These are phyloP conservation scores for Melastoma malabathricum DNA, from an alignment of 345 rosid species.

Conservation along the genomic window DNA sequence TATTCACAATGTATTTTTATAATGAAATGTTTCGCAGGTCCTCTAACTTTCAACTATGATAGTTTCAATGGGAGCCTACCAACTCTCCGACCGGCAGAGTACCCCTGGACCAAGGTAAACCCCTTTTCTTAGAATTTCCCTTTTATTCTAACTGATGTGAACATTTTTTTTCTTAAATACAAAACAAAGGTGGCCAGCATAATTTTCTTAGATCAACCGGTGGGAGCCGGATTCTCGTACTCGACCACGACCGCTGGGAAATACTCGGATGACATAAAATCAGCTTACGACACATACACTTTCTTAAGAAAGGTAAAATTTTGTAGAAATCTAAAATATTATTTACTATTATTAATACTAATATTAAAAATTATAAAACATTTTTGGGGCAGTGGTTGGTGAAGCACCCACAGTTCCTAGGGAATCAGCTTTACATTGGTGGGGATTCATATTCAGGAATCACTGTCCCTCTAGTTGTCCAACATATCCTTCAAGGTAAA, in stretches of 20 bases:
- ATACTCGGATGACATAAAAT: conserved; percentile 12
- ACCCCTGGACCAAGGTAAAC: conserved; percentile 25
- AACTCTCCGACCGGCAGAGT: conserved; percentile 10
- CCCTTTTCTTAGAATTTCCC: not conserved
- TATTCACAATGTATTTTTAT: no score
- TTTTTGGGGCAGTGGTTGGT: conserved; percentile 22
- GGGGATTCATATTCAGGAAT: conserved; percentile 35
- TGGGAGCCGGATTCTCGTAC: conserved; percentile 28
- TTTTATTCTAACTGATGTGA: not conserved
- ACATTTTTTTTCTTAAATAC: not conserved
- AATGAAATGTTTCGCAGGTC: conserved; percentile 14
- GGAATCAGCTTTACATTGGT: conserved; percentile 21
- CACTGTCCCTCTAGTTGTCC: conserved; percentile 16
- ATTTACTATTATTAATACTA: not conserved
- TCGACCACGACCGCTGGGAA: conserved; percentile 5
- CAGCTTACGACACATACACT: conserved; percentile 11
- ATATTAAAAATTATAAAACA: not conserved
- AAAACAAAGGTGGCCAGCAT: conserved; percentile 21
- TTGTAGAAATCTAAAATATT: not conserved
- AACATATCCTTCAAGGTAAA: conserved; percentile 14
- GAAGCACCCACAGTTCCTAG: conserved; percentile 19
- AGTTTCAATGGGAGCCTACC: conserved; percentile 17
- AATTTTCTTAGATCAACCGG: conserved; percentile 26
- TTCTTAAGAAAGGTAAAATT: conserved; percentile 21
- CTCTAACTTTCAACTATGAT: conserved; percentile 12